Evolutionary conservation across 2,329 filamentous ascomycete genomes (phyloP), one percentile per base, ranked within the genome.

Genomic region (Verticillium isaacii): DNA sequence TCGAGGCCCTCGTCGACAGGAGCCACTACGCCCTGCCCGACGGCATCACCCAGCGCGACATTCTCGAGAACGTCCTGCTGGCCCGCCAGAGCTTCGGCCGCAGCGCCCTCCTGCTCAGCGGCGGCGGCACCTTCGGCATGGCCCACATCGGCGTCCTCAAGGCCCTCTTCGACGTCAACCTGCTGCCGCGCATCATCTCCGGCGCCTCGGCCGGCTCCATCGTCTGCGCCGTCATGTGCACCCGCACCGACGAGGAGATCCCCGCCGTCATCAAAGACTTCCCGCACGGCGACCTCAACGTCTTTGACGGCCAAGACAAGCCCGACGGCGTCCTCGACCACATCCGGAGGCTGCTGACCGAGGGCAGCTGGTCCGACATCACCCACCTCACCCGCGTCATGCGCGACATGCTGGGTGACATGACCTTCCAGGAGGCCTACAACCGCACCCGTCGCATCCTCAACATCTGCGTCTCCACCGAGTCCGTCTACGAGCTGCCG

Each of bases 381-480:
- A 85, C 85, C 29, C 88, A 97, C 73, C 78, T 97, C 57, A 89
- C 86, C 2, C 83, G 89, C 56, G 92, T 96, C 6, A 95, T 98
- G 91, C 85, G 86, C 60, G 82, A 82, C 36, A 79, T 95, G 69
- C 82, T 97, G 8, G 93, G 93, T 41, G 91, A 97, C 68, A 89
- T 97, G 69, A 98, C 94, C 0, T 98, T 98, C 68, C 91, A 94
- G 70, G 94, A 98, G 75, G 92, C 93, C 1, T 97, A 97, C 78
- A 96, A 97, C 72, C 89, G 93, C n/a, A 97, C 93, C 0, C 86
- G 92, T 32, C 86, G 93, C 62, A 93, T 97, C 64, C 85, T 97
- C 70, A 98, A 97, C 73, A 97, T 98, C 41, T 93, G 91, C 62
- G 93, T 98, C 7, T 97, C 93, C 0, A 92, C 91, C 2, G 90